Evolutionary conservation across 2,329 filamentous ascomycete species (phyloP).

Genomic region (Colletotrichum destructivum): DNA sequence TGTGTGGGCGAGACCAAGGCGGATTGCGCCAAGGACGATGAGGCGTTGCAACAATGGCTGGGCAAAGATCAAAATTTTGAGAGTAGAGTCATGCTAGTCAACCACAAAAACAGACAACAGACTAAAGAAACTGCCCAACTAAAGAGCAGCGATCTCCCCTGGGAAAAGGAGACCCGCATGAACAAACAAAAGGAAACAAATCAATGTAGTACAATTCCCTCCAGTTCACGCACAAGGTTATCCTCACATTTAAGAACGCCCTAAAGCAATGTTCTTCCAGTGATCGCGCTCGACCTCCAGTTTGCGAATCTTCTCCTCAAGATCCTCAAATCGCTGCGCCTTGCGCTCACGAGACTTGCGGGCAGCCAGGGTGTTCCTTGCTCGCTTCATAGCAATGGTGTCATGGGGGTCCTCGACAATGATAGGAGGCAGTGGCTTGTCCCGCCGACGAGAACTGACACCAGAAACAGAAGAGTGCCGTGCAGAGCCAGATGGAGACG

Average conservation of each 20-base stretch:
- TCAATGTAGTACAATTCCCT: not conserved
- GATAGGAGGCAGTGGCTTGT: slow-evolving; percentile 86
- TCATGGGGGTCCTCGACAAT: slow-evolving; percentile 82
- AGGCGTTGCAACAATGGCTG: no score
- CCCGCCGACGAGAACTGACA: slow-evolving; percentile 80
- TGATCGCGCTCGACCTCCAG: slow-evolving; percentile 77
- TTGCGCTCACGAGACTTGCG: slow-evolving; percentile 94
- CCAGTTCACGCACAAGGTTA: slow-evolving; percentile 9
- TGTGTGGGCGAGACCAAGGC: no score
- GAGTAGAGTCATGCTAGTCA: no score
- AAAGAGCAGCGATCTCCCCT: no score
- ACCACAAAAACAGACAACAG: no score
- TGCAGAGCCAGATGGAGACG: slow-evolving; percentile 57
- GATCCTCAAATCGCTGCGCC: slow-evolving; percentile 79
- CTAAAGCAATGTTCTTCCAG: slow-evolving; percentile 72
- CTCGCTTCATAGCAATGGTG: slow-evolving; percentile 88
- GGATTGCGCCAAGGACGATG: no score
- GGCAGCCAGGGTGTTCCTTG: slow-evolving; percentile 91
- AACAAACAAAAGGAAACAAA: not conserved
- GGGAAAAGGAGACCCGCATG: no score
- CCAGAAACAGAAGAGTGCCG: slow-evolving; percentile 80
- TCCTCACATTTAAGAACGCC: slow-evolving; percentile 22
- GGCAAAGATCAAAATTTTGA: no score
- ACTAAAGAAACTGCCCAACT: no score
- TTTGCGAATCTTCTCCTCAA: slow-evolving; percentile 81